phyloP scores from a whole-genome alignment of 768 basidiomycete species.

The Pholiota molesta region DNA sequence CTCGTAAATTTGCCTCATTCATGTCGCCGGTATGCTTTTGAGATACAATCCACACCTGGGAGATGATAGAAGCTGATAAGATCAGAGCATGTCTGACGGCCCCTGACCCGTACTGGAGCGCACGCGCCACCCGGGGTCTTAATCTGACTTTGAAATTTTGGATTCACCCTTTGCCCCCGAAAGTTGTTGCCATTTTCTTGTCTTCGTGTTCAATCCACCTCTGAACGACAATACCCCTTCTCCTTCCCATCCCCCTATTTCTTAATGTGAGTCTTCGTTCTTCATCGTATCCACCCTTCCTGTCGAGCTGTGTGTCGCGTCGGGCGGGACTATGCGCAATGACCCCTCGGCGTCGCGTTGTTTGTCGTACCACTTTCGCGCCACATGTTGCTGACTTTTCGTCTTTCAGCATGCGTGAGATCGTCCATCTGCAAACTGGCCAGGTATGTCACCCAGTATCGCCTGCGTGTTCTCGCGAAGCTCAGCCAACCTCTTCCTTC shows the following conservation, averaged over 20 bases:
- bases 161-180: constrained; percentile 43
- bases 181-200: constrained; percentile 44
- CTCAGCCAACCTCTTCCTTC: constrained; percentile 32
- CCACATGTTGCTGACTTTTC: constrained; percentile 31
- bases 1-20: not conserved
- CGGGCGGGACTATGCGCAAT: constrained; percentile 15
- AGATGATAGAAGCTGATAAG: constrained; percentile 1
- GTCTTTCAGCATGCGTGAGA: constrained; percentile 90
- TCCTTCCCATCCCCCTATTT: constrained; percentile 35
- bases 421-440: constrained; percentile 99
- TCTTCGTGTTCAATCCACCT: constrained; percentile 49
- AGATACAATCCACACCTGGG: not conserved
- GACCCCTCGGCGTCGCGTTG: constrained; percentile 39
- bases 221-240: constrained; percentile 43
- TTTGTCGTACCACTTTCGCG: constrained; percentile 51
- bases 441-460: constrained; percentile 65
- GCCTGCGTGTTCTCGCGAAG: constrained; percentile 14
- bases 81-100: not conserved
- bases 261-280: constrained; percentile 41
- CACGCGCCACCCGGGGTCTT: constrained; percentile 42
- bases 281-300: not conserved
- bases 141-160: constrained; percentile 50
- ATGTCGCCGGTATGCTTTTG: not conserved
- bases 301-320: constrained; percentile 23
- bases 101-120: constrained; percentile 28